A percentile compares a stretch with the other conserved stretches of the same genome.
Evolutionary conservation across 2,329 filamentous ascomycete species (phyloP).

Genomic region (Fusarium anguioides): DNA sequence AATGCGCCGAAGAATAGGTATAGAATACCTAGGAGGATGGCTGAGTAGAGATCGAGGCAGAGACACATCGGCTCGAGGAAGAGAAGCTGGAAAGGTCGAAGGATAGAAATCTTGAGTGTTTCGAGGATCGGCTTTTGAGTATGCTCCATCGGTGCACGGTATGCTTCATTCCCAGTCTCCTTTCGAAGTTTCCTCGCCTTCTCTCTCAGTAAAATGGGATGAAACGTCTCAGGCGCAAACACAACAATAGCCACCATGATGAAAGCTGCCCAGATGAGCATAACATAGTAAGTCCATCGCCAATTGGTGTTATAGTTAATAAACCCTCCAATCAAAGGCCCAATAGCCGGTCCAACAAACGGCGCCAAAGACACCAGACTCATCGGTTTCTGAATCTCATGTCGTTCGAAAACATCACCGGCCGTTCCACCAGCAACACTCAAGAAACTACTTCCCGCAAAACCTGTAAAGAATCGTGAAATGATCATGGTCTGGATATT

Average conservation of each 20-base stretch:
- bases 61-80: constrained; percentile 83
- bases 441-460: constrained; percentile 63
- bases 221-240: constrained; percentile 37
- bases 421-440: constrained; percentile 39
- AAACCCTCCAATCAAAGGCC: constrained; percentile 33
- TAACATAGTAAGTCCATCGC: constrained; percentile 40
- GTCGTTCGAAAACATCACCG: constrained; percentile 17
- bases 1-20: constrained; percentile 91
- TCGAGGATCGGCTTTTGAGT: neutral
- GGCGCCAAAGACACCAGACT: constrained; percentile 33
- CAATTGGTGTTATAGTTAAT: constrained; percentile 33
- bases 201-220: constrained; percentile 22
- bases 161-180: constrained; percentile 14
- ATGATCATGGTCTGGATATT: constrained; percentile 83
- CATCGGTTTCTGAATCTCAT: constrained; percentile 39
- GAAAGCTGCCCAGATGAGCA: constrained; percentile 31
- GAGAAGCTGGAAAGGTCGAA: constrained; percentile 78
- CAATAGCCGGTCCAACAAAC: constrained; percentile 33
- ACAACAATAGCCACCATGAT: constrained; percentile 21
- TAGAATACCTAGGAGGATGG: constrained; percentile 82
- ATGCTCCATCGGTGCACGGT: constrained; percentile 20
- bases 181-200: constrained; percentile 28
- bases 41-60: constrained; percentile 80
- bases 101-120: constrained; percentile 53
- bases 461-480: constrained; percentile 77